Evolutionary conservation across 495 filamentous ascomycete species (phyloP).

Genomic region (Elaphomyces granulatus): DNA sequence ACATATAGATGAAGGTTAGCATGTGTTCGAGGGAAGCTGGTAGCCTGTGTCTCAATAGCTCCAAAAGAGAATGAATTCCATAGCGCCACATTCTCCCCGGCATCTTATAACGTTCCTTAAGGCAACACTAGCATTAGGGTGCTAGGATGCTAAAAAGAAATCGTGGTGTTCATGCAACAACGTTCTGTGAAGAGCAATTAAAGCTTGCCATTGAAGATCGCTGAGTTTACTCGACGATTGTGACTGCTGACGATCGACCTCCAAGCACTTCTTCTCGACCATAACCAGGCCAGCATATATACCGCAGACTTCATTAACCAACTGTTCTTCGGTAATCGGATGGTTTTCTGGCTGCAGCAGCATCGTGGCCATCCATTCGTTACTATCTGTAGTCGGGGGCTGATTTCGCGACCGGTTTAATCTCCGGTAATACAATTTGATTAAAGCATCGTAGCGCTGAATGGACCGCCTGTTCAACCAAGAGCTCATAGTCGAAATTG

Average conservation of each 20-base stretch:
- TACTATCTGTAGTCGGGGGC: too few relatives aligned
- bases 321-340: constrained; percentile 53
- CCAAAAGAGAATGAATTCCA: constrained; percentile 66
- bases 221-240: constrained; percentile 32
- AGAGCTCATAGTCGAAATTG: too few relatives aligned
- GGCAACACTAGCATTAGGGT: constrained; percentile 48
- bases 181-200: constrained; percentile 58
- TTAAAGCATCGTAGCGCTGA: too few relatives aligned
- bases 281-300: constrained; percentile 67
- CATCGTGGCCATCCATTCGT: too few relatives aligned
- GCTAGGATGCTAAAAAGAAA: constrained; percentile 66
- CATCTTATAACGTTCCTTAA: constrained; percentile 60
- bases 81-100: constrained; percentile 76
- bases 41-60: constrained; percentile 52
- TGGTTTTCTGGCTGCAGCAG: constrained; percentile 37
- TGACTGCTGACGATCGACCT: constrained; percentile 49
- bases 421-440: too few relatives aligned
- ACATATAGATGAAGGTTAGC: constrained; percentile 67
- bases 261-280: constrained; percentile 68
- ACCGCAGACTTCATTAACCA: constrained; percentile 44
- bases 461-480: too few relatives aligned
- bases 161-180: constrained; percentile 69
- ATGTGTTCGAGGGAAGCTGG: constrained; percentile 63
- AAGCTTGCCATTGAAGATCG: constrained; percentile 53
- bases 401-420: too few relatives aligned